Conservation (phyloP, 2,329 filamentous ascomycete species). For the Gliomastix tumulicola region DNA sequence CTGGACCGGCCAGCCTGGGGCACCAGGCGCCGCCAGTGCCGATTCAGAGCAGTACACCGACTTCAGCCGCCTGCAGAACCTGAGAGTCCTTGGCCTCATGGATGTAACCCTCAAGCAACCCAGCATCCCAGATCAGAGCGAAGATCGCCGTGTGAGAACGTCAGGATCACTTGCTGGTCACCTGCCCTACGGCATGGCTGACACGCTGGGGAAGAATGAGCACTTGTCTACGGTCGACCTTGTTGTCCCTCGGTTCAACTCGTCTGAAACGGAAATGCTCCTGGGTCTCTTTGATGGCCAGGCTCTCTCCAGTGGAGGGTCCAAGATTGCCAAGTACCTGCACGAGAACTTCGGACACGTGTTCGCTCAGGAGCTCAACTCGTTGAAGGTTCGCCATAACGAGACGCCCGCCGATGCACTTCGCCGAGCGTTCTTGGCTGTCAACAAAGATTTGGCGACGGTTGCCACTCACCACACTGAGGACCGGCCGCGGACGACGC, state of each 20-base stretch:
- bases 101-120: conserved; percentile 93
- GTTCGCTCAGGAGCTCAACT: conserved; percentile 75
- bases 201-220: conserved; percentile 86
- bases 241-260: conserved; percentile 86
- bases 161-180: conserved; percentile 89
- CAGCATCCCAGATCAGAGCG: conserved; percentile 88
- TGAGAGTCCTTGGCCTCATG: conserved; percentile 90
- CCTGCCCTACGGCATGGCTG: conserved; percentile 94
- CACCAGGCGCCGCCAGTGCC: conserved; percentile 33
- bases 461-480: conserved; percentile 75
- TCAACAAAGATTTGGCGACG: conserved; percentile 92
- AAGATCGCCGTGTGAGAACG: conserved; percentile 92
- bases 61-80: conserved; percentile 76
- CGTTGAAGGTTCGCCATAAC: conserved; percentile 54
- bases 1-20: conserved; percentile 30
- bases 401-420: conserved; percentile 81
- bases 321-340: conserved; percentile 91
- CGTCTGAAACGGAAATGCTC: conserved; percentile 82
- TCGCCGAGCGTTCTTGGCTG: conserved; percentile 73
- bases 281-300: conserved; percentile 96
- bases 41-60: conserved; percentile 70
- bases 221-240: conserved; percentile 94
- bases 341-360: conserved; percentile 91
- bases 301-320: conserved; percentile 79
- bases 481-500: conserved; percentile 58